Evolutionary conservation across 225 moss, liverwort and hornwort genomes (phyloP), one percentile per base, ranked within the genome.

Genomic region (Marchantia polymorpha): DNA sequence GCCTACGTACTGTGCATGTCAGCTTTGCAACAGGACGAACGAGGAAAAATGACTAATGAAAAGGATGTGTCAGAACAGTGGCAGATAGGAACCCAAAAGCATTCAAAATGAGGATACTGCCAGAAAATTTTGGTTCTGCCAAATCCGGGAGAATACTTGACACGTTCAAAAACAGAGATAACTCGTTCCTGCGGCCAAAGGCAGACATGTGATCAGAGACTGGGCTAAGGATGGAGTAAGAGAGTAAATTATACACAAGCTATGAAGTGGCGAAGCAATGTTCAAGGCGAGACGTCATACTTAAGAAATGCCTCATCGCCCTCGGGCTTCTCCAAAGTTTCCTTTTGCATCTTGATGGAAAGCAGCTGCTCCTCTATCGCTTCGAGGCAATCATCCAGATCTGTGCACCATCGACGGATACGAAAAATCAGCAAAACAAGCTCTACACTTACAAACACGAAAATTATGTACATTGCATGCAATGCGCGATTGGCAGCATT

Each of bases 121-220:
- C 87, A 13, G 87, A 84, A 73, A 81, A 87, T 67, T 87, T 87
- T 0, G 87, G 84, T 31, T 87, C 87, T 12, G 77, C 80, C 15
- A 87, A 74, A 51, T 87, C 87, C 51, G 87, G 87, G n/a, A 87
- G 74, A 83, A 87, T 87, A 80, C 87, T 87, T 46, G 87, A 87
- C 12, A 87, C 87, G 64, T 84, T 87, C 30, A 87, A 23, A 67
- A 87, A 84, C 23, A 87, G 80, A n/a, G 87, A 84, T 51, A 87
- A 80, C 74, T 87, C 87, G 63, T 87, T 87, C 77, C 86, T 87
- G 86, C 58, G 19, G 26, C 5, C 25, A 53, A 10, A 26, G 9
- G 53, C 3, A 27, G 54, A 3, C 7, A 23, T 20, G 73, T 73
- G 7, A 50, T n/a, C 10, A 17, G 19, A 11, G 12, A 11, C 47